Base-by-base conservation (phyloP, 495 filamentous ascomycete species). In the Penicilliopsis zonata region DNA sequence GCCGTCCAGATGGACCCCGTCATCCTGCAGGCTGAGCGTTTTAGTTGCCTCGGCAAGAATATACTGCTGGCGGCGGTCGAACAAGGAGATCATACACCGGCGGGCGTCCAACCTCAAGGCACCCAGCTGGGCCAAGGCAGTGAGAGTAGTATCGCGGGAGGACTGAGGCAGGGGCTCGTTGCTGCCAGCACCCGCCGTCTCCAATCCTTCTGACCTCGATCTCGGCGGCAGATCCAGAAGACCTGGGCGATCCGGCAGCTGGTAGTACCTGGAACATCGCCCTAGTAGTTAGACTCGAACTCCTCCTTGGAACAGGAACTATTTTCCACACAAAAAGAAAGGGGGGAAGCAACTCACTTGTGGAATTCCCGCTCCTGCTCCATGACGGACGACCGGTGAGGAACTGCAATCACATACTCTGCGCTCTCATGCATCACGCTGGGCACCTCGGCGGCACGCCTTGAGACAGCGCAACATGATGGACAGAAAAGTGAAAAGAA, bases 31-130 rank as follows among this genome's bases (percentile, higher is more conserved):
- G 8, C 67, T 66, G 3, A 70, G 30, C 0, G 61, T 59, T 17
- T 53, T 59, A 3, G 72, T 74, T 1, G 74, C 72, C 39, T 81
- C 76, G 7, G 76, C 68, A 6, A 80, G 53, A 20, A 80, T 54
- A 34, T 76, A 67, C 40, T 76, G 67, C 17, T 61, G 44, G 10
- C 60, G 57, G 15, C 54, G 53, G 41, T 69, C 74, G 36, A 77
- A 70, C 13, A 81, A 55, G 0, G 69, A 74, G 18, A 80, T 64
- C 33, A 77, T 49, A 15, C 49, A 55, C 4, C 74, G 70, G 20
- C 62, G 53, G 20, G 53, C 55, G 19, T 69, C 56, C 24, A 78
- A 44, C 5, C 69, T 59, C 14, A 71, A 51, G 16, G 67, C 54
- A 0, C 65, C 72, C 14, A 81, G 47, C 44, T 81, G 74, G 30